phyloP scores from a whole-genome alignment of 2,329 filamentous ascomycete genomes.

The Purpureocillium takamizusanense region DNA sequence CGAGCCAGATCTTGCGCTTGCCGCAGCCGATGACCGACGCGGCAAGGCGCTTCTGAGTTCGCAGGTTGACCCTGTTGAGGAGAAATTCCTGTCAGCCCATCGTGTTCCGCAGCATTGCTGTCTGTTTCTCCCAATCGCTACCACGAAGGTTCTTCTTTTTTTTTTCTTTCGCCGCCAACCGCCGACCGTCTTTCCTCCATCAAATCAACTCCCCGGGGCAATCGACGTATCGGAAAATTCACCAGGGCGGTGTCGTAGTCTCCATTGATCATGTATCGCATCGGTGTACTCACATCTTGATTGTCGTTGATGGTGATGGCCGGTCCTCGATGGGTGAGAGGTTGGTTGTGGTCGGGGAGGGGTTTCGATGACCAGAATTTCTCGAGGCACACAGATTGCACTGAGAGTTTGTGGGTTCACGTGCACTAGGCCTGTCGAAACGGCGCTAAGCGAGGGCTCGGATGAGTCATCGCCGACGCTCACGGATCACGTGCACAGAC shows the following conservation, averaged over 20 bases:
- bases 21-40: slow-evolving; percentile 97
- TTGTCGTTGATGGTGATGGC: slow-evolving; percentile 31
- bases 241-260: neutral
- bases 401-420: slow-evolving; percentile 32
- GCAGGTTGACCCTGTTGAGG: slow-evolving; percentile 84
- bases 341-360: slow-evolving; percentile 27
- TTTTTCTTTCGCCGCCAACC: neutral
- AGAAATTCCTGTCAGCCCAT: slow-evolving; percentile 19
- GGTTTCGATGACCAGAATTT: slow-evolving; percentile 31
- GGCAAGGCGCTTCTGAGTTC: slow-evolving; percentile 99
- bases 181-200: neutral
- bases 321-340: slow-evolving; percentile 28
- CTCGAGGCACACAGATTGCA: slow-evolving; percentile 25
- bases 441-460: slow-evolving; percentile 31
- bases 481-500: neutral
- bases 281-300: slow-evolving; percentile 33
- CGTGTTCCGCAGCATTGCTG: neutral
- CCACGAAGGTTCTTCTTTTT: neutral
- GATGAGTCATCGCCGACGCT: slow-evolving; percentile 14
- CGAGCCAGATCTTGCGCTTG: slow-evolving; percentile 99
- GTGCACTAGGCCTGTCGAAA: slow-evolving; percentile 22
- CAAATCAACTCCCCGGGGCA: neutral
- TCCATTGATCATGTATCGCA: slow-evolving; percentile 4
- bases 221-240: neutral
- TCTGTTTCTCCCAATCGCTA: too few species aligned